phyloP scores from a whole-genome alignment of 169 alveolate species.

The Plasmodium berghei region DNA sequence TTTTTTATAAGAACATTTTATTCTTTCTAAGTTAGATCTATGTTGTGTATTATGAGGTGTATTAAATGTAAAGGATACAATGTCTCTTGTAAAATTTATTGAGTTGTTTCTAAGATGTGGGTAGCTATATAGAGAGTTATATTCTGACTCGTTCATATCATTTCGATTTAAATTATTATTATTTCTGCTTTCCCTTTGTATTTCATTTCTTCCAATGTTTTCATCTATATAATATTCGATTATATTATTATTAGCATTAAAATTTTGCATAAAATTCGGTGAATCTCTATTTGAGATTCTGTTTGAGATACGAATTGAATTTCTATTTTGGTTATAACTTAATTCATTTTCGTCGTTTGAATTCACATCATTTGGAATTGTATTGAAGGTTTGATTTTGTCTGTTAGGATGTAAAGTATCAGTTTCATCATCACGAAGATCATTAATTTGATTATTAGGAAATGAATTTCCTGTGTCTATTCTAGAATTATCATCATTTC shows the following conservation, averaged over 20 bases:
- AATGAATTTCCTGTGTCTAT: not conserved
- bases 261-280: conserved; percentile 9
- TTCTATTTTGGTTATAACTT: conserved; percentile 4
- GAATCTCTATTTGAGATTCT: conserved; percentile 23
- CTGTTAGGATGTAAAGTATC: too few species aligned
- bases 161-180: not conserved
- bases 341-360: conserved; percentile 8
- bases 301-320: not conserved
- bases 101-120: not conserved
- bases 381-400: too few species aligned
- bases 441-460: not conserved
- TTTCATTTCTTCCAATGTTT: not conserved
- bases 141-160: conserved; percentile 6
- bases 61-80: conserved; percentile 8
- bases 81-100: not conserved
- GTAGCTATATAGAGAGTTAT: conserved; percentile 26
- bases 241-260: not conserved
- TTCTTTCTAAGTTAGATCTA: conserved; percentile 16
- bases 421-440: not conserved
- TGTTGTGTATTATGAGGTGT: conserved; percentile 5
- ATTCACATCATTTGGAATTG: too few species aligned
- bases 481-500: not conserved
- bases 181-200: not conserved
- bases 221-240: not conserved
- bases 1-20: conserved; percentile 29